A percentile compares a stretch with the other conserved stretches of the same genome.
These are phyloP conservation scores for Sindora glabra DNA, from an alignment of 306 rosid species.

Conservation along the genomic window DNA sequence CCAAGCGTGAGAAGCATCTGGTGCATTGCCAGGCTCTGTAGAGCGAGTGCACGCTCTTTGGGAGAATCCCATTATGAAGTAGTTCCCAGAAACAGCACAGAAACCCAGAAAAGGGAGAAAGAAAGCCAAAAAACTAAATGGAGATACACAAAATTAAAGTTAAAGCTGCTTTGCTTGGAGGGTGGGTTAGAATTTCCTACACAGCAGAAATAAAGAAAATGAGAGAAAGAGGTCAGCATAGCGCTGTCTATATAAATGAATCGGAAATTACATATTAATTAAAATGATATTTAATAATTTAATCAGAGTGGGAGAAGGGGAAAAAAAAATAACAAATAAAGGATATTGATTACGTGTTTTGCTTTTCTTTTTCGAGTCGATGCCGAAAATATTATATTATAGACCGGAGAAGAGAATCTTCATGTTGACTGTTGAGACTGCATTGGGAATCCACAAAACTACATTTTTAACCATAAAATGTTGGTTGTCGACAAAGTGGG, in stretches of 20 bases:
- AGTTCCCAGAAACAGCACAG: constrained; percentile 37
- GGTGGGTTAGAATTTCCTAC: constrained; percentile 36
- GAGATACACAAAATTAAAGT: not conserved
- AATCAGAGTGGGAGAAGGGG: constrained; percentile 15
- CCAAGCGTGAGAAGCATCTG: not conserved
- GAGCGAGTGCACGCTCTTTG: constrained; percentile 24
- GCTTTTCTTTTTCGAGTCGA: too few species aligned
- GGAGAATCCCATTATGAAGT: constrained; percentile 37
- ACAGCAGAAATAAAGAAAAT: not conserved
- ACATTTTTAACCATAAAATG: not conserved
- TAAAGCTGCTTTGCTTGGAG: constrained; percentile 44
- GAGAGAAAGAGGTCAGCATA: not conserved
- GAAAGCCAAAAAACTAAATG: not conserved
- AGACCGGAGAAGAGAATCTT: constrained; percentile 16
- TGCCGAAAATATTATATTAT: too few species aligned
- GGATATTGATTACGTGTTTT: not conserved
- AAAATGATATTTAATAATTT: not conserved
- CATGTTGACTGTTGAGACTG: not conserved
- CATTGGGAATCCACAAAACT: constrained; percentile 9
- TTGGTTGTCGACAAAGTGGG: not conserved
- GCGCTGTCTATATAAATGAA: not conserved
- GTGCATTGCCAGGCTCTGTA: constrained; percentile 16
- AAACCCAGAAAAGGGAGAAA: constrained; percentile 20
- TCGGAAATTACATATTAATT: constrained; percentile 1
- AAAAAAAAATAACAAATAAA: not conserved